Evolutionary conservation across 805 yeast genomes (phyloP).

Genomic region (Saccharomycopsis oosterbeekiorum): DNA sequence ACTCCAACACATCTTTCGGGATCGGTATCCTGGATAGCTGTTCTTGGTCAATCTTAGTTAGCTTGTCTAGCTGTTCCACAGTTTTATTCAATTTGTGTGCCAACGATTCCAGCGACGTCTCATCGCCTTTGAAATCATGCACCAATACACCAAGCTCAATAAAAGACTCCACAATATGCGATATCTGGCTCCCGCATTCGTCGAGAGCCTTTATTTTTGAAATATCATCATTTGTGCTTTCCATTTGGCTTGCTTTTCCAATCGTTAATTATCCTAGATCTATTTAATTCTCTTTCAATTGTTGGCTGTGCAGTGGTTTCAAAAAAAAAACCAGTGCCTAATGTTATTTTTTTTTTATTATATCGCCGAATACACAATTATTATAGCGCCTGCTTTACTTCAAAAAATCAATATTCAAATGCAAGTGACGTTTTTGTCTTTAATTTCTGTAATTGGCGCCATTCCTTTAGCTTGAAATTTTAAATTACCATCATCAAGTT

Average conservation of each 20-base stretch:
- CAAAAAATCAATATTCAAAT: background rate
- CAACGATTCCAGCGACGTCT: conserved; percentile 56
- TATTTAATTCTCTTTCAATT: too few relatives aligned
- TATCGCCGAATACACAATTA: background rate
- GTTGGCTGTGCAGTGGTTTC: background rate
- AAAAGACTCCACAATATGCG: conserved; percentile 62
- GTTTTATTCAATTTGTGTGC: conserved; percentile 32
- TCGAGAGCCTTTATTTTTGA: conserved; percentile 21
- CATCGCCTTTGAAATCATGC: conserved; percentile 88
- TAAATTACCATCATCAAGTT: background rate
- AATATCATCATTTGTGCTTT: background rate
- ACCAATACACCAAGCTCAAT: conserved; percentile 85
- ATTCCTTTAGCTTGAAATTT: background rate
- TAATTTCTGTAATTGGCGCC: background rate
- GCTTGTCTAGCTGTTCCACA: conserved; percentile 29
- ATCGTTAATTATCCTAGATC: too few relatives aligned
- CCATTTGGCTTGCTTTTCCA: background rate
- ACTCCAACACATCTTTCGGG: conserved; percentile 80
- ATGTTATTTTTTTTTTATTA: background rate
- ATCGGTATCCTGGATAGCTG: conserved; percentile 37
- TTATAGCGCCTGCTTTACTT: background rate
- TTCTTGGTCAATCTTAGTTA: conserved; percentile 24
- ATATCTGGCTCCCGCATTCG: conserved; percentile 28
- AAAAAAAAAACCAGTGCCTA: background rate
- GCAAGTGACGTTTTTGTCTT: too few relatives aligned